Base-by-base conservation (phyloP, 2,329 filamentous ascomycete species). In the Passalora sequoiae region DNA sequence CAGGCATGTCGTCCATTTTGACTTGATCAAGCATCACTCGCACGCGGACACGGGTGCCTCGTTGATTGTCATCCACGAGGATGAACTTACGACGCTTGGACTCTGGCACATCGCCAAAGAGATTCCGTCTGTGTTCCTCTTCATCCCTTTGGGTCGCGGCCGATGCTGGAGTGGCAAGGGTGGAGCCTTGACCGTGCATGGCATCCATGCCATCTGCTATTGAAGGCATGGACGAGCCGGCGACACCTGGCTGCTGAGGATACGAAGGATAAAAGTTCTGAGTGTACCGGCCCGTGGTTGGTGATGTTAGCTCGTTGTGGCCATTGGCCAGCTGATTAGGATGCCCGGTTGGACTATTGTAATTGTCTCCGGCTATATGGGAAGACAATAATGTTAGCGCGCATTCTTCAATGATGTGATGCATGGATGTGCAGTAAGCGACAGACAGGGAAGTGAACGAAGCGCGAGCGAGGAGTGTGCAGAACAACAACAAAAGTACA, bases 61-160 rank as follows among this genome's bases (percentile, higher is more conserved):
- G 83, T 50, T 89, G 84, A 40, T 80, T 82, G 64, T 97, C 91
- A 54, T 96, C 89, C 20, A 97, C 89, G 7, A 97, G 78, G 56
- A 97, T 95, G 66, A 97, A 97, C 67, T 96, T 97, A 62, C 91
- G 84, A 60, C 88, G 87, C 70, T 94, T 95, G 40, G 84, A 82
- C 59, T 92, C 88, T 1, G 89, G 89, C 40, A 95, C 77, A 54
- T 92, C 84, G 37, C 88, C 87, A 65, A 96, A 96, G 32, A 96
- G 78, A 37, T 81, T 80, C 12, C 81, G 77, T 40, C 73, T 83
- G 70, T 64, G 62, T 49, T 78, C 76, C 58, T 82, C 73, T 49
- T 75, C 71, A 53, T 76, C 67, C 22, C 56, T 57, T 52, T 69
- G 68, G 21, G 63, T 49, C 46, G 61, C 62, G 33, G 59, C 65